Base-by-base conservation (phyloP, 345 rosid species). In the Geranium brycei region DNA sequence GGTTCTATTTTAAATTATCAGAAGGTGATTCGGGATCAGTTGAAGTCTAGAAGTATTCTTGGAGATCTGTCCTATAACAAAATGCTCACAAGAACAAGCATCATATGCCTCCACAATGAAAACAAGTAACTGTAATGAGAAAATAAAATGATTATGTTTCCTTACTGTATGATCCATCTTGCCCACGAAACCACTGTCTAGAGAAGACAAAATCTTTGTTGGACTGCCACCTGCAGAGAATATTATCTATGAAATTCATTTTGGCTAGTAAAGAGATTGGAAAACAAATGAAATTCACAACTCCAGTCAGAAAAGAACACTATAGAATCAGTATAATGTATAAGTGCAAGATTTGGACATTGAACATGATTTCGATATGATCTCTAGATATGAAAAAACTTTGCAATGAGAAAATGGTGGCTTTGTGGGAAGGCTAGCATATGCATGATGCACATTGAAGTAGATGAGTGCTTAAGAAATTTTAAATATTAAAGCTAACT, bases 111-210 rank as follows among this genome's bases (percentile, higher is more conserved):
- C 53, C 3, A 23, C 28, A 47, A 47, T 47, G 53, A 47, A 47
- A 47, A 47, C 15, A 47, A 11, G 0, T 47, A 47, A 11, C 14
- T 47, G 14, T 8, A 47, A 47, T 6, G 53, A 47, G 3, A 47
- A 47, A 47, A 38, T 5, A 38, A 47, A 47, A 47, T 47, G 53
- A 47, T 47, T 3, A 47, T 47, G 53, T 7, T 13, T 13, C 15
- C 99, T 86, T 82, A 93, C 99, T 87, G 59, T 93, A 93, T 76
- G 91, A 82, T 65, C 99, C 99, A 79, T 93, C 99, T 78, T 88
- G 98, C 61, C 89, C 90, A 63, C 79, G 85, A 78, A 93, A 87
- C 99, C 99, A 93, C 71, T 93, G 97, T 69, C 99, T 82, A 63
- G 99, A 87, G 85, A 86, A 93, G 68, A 93, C 76, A 81, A 93